A percentile compares a stretch with the other conserved stretches of the same genome.
phyloP scores from a whole-genome alignment of 345 rosid species.

The Raphanus raphanistrum region DNA sequence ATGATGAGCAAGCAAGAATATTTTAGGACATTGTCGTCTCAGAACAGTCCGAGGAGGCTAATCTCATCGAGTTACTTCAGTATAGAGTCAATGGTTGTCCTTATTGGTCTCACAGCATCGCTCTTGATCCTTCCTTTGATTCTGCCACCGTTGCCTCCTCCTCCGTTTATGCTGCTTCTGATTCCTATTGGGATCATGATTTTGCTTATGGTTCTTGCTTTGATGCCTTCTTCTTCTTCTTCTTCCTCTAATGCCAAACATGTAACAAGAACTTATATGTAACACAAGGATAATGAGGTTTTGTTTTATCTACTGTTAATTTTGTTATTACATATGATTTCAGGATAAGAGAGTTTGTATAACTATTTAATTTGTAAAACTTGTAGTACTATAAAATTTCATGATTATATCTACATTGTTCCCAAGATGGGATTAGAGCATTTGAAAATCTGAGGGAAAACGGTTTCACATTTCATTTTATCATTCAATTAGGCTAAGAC shows the following conservation, averaged over 20 bases:
- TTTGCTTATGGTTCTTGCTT: slow-evolving; percentile 69
- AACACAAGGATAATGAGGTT: slow-evolving; percentile 2
- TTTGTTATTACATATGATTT: slow-evolving; percentile 11
- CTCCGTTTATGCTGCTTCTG: slow-evolving; percentile 75
- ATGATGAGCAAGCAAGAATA: slow-evolving; percentile 33
- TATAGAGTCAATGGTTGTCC: slow-evolving; percentile 57
- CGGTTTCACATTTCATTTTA: neutral
- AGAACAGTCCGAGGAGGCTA: slow-evolving; percentile 42
- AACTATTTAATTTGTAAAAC: slow-evolving; percentile 22
- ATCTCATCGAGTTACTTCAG: slow-evolving; percentile 55
- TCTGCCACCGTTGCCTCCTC: slow-evolving; percentile 84
- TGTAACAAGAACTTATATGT: slow-evolving; percentile 30
- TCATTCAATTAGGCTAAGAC: neutral
- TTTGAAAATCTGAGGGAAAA: neutral
- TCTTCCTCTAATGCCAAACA: slow-evolving; percentile 32
- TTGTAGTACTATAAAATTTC: slow-evolving; percentile 6
- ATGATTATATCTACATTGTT: neutral
- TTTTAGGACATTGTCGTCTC: slow-evolving; percentile 36
- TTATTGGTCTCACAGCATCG: slow-evolving; percentile 63
- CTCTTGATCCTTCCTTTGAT: slow-evolving; percentile 75
- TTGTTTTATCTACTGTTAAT: neutral
- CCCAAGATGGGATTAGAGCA: neutral
- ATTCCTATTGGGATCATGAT: slow-evolving; percentile 69
- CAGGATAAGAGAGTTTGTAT: slow-evolving; percentile 26
- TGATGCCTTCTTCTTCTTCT: slow-evolving; percentile 50